phyloP scores from a whole-genome alignment of 1,284 basidiomycete genomes.

The Cryptococcus wingfieldii region DNA sequence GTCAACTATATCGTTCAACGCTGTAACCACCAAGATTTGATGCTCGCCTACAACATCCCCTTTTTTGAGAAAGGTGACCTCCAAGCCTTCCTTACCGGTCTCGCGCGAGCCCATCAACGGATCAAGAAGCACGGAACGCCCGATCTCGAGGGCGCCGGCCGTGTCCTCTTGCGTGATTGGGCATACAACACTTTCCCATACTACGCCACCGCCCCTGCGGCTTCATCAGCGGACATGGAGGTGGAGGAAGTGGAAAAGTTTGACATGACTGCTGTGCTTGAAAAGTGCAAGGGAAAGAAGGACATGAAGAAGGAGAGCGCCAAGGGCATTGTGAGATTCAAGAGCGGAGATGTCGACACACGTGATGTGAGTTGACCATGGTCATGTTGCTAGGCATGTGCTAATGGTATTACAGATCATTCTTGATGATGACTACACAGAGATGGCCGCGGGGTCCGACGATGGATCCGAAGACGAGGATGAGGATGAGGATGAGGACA shows the following conservation, averaged over 20 bases:
- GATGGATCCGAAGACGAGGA: constrained; percentile 34
- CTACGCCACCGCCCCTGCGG: constrained; percentile 62
- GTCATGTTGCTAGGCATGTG: neutral
- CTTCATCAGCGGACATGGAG: constrained; percentile 13
- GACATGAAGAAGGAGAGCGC: constrained; percentile 49
- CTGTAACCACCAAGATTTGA: constrained; percentile 74
- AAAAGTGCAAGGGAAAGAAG: constrained; percentile 63
- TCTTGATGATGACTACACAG: constrained; percentile 58
- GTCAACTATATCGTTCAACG: constrained; percentile 70
- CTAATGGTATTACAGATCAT: constrained; percentile 31
- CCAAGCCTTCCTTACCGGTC: constrained; percentile 71
- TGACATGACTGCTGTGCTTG: constrained; percentile 50
- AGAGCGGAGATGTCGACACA: constrained; percentile 54
- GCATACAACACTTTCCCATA: constrained; percentile 71
- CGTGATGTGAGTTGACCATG: constrained; percentile 50
- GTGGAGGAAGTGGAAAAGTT: constrained; percentile 30
- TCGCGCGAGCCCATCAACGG: constrained; percentile 74
- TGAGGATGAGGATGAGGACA: constrained; percentile 46
- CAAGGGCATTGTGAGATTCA: constrained; percentile 57
- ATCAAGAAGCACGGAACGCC: constrained; percentile 79
- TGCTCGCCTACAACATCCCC: constrained; percentile 83
- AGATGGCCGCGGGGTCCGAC: constrained; percentile 31
- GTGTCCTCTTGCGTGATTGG: constrained; percentile 87
- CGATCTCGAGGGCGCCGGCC: constrained; percentile 75
- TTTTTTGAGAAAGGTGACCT: constrained; percentile 70